Percentiles rank a stretch among this genome's conserved stretches.
Evolutionary conservation across 192 early-diverging fungal species (phyloP).

Genomic region (Paraglomus occultum): DNA sequence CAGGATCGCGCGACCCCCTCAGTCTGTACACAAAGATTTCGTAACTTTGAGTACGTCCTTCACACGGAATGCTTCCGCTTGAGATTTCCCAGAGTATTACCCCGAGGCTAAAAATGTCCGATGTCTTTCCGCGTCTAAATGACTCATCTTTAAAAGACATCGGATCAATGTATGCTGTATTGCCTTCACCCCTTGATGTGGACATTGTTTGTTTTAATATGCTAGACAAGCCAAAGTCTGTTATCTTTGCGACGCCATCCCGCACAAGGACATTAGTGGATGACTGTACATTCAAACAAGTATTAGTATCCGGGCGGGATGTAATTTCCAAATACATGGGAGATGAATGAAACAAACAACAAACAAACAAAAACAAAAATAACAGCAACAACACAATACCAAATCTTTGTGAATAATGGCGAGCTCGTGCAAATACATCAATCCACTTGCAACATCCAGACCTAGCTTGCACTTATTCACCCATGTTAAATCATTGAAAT

Average conservation of each 20-base stretch:
- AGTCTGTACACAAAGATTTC: not conserved
- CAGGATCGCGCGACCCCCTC: constrained; percentile 1
- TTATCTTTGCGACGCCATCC: too few species aligned
- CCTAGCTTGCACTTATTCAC: constrained; percentile 33
- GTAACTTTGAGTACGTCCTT: too few species aligned
- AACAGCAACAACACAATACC: too few species aligned
- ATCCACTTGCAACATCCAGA: constrained; percentile 34
- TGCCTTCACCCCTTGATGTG: too few species aligned
- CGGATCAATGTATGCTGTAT: constrained; percentile 14
- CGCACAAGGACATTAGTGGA: too few species aligned
- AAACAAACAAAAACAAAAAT: too few species aligned
- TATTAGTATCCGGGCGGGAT: too few species aligned
- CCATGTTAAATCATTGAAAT: constrained; percentile 35
- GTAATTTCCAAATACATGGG: too few species aligned
- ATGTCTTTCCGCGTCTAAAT: not conserved
- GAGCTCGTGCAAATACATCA: constrained; percentile 37
- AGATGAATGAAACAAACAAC: too few species aligned
- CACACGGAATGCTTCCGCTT: not conserved
- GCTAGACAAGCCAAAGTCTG: too few species aligned
- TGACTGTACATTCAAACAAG: too few species aligned
- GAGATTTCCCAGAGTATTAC: constrained; percentile 13
- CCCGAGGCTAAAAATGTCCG: constrained; percentile 16
- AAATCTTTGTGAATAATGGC: constrained; percentile 41
- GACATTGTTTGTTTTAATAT: too few species aligned
- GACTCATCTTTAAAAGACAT: not conserved